These are phyloP conservation scores for Claviceps africana DNA, from an alignment of 2,329 filamentous ascomycete species.

Conservation along the genomic window DNA sequence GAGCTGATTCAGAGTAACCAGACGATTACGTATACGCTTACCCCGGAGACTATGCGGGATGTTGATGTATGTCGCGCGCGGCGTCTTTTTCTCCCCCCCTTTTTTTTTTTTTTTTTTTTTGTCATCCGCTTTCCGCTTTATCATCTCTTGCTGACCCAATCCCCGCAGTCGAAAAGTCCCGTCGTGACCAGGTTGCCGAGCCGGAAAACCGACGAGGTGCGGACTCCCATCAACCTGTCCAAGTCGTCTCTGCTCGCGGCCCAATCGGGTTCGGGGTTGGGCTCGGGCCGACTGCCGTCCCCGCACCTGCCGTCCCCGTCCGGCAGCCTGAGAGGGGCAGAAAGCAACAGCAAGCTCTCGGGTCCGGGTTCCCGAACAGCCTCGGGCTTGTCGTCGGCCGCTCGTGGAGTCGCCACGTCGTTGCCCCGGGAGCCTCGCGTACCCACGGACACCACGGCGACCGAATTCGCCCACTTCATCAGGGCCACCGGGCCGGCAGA, in stretches of 20 bases:
- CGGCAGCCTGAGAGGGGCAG: slow-evolving; percentile 4
- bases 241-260: slow-evolving; percentile 33
- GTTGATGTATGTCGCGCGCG: slow-evolving; percentile 45
- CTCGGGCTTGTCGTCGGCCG: slow-evolving; percentile 9
- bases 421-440: slow-evolving; percentile 59
- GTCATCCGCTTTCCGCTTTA: neutral
- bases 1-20: slow-evolving; percentile 70
- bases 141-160: neutral
- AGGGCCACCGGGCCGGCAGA: slow-evolving; percentile 64
- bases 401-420: slow-evolving; percentile 13
- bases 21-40: slow-evolving; percentile 71
- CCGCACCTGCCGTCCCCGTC: slow-evolving; percentile 5
- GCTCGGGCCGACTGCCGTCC: slow-evolving; percentile 15
- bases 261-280: slow-evolving; percentile 20
- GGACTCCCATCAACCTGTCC: slow-evolving; percentile 27
- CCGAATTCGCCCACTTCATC: slow-evolving; percentile 82
- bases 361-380: slow-evolving; percentile 13
- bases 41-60: slow-evolving; percentile 64
- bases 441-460: slow-evolving; percentile 56
- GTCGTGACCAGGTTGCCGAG: slow-evolving; percentile 23
- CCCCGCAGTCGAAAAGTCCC: slow-evolving; percentile 26
- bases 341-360: slow-evolving; percentile 8
- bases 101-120: neutral
- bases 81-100: neutral
- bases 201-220: slow-evolving; percentile 34